phyloP scores from a whole-genome alignment of 768 basidiomycete species.

The Leccinum uliginosum region DNA sequence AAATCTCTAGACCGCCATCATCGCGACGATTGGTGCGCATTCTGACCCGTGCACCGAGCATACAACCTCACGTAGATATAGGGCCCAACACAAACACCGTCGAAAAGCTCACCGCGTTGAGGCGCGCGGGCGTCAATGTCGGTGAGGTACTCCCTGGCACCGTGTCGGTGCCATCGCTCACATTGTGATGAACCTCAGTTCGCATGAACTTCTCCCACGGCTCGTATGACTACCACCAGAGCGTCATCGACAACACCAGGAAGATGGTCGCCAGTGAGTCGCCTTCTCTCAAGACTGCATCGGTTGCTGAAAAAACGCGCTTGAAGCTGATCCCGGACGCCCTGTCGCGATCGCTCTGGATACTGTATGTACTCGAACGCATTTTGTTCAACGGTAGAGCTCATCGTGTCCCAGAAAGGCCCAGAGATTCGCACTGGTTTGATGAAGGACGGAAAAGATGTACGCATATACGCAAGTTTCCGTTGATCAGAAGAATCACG shows the following conservation, averaged over 20 bases:
- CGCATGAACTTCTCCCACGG: conserved; percentile 99
- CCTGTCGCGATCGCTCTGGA: conserved; percentile 97
- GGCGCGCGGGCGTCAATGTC: conserved; percentile 94
- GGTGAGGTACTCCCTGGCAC: conserved; percentile 49
- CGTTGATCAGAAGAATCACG: conserved; percentile 3
- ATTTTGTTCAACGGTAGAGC: background rate
- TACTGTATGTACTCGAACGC: conserved; percentile 56
- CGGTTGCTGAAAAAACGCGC: conserved; percentile 2
- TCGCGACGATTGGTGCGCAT: conserved; percentile 89
- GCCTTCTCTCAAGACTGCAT: background rate
- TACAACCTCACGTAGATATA: conserved; percentile 28
- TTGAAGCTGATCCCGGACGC: conserved; percentile 61
- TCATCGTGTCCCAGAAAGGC: conserved; percentile 68
- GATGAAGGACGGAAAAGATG: conserved; percentile 83
- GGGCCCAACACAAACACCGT: conserved; percentile 93
- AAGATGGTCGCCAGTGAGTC: conserved; percentile 72
- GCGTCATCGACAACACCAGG: conserved; percentile 96
- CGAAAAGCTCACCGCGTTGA: conserved; percentile 81
- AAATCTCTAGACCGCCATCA: conserved; percentile 79
- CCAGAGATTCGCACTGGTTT: conserved; percentile 98
- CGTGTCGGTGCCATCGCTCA: conserved; percentile 2
- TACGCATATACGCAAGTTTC: conserved; percentile 39
- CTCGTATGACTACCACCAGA: conserved; percentile 97
- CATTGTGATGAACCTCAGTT: conserved; percentile 45
- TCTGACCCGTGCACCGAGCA: background rate